Conservation (phyloP, 2,329 filamentous ascomycete genomes). For the Epichloe brachyelytri region DNA sequence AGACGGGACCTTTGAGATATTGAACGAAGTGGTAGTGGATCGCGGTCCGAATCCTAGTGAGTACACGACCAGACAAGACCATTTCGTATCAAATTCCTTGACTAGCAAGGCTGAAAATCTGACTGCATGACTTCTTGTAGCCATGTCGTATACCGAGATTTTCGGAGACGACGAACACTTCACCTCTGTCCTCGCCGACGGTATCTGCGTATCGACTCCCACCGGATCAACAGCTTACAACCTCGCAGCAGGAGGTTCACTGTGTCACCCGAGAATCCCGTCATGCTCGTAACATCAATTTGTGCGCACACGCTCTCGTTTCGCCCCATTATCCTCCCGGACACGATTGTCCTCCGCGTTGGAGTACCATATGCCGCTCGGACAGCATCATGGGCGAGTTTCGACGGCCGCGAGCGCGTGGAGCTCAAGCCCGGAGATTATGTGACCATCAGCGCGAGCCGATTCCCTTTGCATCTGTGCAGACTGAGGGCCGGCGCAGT, state of each 20-base stretch:
- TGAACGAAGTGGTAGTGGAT: constrained; percentile 96
- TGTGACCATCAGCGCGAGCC: constrained; percentile 68
- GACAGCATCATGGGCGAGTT: constrained; percentile 90
- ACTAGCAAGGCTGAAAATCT: background rate
- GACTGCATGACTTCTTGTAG: constrained; percentile 25
- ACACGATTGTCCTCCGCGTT: constrained; percentile 85
- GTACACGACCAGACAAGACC: constrained; percentile 17
- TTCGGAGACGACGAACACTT: constrained; percentile 95
- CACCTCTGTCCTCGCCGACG: constrained; percentile 85
- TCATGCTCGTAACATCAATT: constrained; percentile 88
- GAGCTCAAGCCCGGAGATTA: constrained; percentile 70
- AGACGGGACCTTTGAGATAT: constrained; percentile 73
- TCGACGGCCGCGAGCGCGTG: constrained; percentile 83
- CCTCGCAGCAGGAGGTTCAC: constrained; percentile 83
- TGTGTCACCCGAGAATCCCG: constrained; percentile 95
- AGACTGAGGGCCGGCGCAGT: constrained; percentile 53
- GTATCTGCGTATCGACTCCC: constrained; percentile 84
- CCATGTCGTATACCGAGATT: constrained; percentile 83
- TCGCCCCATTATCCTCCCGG: constrained; percentile 88
- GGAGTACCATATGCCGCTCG: constrained; percentile 92
- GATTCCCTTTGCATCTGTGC: constrained; percentile 68
- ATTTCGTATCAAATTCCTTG: too few species aligned
- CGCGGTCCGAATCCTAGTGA: constrained; percentile 82
- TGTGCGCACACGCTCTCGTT: constrained; percentile 93
- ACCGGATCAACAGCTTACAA: constrained; percentile 95